phyloP scores from a whole-genome alignment of 2,329 filamentous ascomycete species.

The Hawksworthiomyces lignivorus region DNA sequence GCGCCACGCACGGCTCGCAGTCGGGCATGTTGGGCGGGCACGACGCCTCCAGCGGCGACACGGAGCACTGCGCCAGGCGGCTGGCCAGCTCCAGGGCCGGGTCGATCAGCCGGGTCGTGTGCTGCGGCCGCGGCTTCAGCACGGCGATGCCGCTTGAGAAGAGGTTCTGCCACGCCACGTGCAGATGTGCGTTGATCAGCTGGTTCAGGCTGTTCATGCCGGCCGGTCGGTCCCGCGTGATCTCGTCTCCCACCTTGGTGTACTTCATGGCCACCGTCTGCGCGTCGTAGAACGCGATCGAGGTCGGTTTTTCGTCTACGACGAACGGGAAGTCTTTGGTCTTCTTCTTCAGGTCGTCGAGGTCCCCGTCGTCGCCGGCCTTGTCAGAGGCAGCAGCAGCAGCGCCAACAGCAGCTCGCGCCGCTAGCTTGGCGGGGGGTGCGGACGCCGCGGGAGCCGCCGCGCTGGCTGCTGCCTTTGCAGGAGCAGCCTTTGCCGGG shows the following conservation, averaged over 20 bases:
- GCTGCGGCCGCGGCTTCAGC: constrained; percentile 67
- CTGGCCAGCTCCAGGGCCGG: constrained; percentile 65
- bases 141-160: constrained; percentile 73
- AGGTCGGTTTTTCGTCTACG: constrained; percentile 55
- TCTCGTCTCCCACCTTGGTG: constrained; percentile 54
- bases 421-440: constrained; percentile 4
- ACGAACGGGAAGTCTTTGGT: constrained; percentile 46
- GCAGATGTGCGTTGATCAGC: constrained; percentile 79
- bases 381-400: background rate
- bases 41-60: constrained; percentile 62
- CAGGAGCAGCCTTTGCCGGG: background rate
- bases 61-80: constrained; percentile 67
- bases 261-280: constrained; percentile 59
- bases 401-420: constrained; percentile 1
- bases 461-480: background rate
- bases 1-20: constrained; percentile 66
- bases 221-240: constrained; percentile 46
- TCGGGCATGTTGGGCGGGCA: constrained; percentile 75
- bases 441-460: background rate
- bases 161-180: constrained; percentile 73
- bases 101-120: constrained; percentile 65
- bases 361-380: background rate
- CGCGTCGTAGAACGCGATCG: constrained; percentile 71
- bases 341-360: constrained; percentile 11
- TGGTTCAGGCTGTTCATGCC: constrained; percentile 61